A percentile compares a stretch with the other conserved stretches of the same genome.
These are phyloP conservation scores for Aurantiochytrium sp. DNA, from an alignment of 108 stramenopile species.

Conservation along the genomic window DNA sequence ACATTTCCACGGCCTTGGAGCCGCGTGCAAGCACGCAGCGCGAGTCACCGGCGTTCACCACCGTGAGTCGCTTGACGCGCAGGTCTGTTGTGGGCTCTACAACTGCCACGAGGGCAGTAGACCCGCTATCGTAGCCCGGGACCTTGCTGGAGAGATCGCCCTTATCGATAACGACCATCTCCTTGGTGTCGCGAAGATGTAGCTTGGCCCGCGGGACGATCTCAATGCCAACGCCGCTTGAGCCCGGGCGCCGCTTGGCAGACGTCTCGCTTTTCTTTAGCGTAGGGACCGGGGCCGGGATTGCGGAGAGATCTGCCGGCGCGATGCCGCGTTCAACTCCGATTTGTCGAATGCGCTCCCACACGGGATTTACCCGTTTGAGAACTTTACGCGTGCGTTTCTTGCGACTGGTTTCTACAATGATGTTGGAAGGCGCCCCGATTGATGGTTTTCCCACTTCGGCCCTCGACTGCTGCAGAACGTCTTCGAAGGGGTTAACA, in stretches of 20 bases:
- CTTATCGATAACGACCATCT: not conserved
- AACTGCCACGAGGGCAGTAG: not conserved
- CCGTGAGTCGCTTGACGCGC: constrained; percentile 56
- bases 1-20: constrained; percentile 42
- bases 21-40: constrained; percentile 69
- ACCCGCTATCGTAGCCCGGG: not conserved
- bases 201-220: not conserved
- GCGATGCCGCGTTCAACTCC: not conserved
- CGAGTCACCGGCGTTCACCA: constrained; percentile 82
- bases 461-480: too few relatives aligned
- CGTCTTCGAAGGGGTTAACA: too few relatives aligned
- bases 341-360: not conserved
- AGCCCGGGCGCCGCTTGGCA: too few relatives aligned
- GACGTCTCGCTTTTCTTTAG: too few relatives aligned
- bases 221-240: not conserved
- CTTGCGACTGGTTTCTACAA: not conserved
- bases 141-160: not conserved
- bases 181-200: not conserved
- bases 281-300: too few relatives aligned
- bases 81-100: not conserved
- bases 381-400: not conserved
- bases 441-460: not conserved
- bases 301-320: too few relatives aligned
- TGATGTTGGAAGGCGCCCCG: not conserved
- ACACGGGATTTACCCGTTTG: not conserved